Evolutionary conservation across 148 eudicot species (phyloP).

Genomic region (Silene conica): DNA sequence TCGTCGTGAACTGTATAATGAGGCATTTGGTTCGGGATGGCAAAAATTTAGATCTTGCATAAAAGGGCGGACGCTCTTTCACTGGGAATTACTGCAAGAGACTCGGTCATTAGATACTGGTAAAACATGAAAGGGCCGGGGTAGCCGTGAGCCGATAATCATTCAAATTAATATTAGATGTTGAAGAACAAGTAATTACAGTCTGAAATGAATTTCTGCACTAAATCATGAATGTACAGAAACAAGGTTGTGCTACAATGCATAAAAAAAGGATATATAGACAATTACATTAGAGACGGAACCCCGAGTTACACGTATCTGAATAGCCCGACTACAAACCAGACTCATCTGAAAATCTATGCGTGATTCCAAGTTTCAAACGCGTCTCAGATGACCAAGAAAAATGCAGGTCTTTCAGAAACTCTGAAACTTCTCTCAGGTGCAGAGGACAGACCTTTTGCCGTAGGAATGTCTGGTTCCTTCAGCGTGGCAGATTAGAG

Average conservation of each 20-base stretch:
- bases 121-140: too few relatives aligned
- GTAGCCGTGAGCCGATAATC: neutral
- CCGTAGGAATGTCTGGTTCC: conserved; percentile 8
- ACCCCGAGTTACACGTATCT: conserved; percentile 13
- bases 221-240: conserved; percentile 31
- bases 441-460: conserved; percentile 10
- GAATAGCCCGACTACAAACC: conserved; percentile 10
- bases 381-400: conserved; percentile 21
- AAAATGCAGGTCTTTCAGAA: conserved; percentile 30
- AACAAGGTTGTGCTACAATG: conserved; percentile 23
- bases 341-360: conserved; percentile 20
- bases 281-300: conserved; percentile 27
- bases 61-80: too few relatives aligned
- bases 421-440: conserved; percentile 20
- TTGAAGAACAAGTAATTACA: conserved; percentile 8
- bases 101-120: too few relatives aligned
- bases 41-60: too few relatives aligned
- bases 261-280: conserved; percentile 21
- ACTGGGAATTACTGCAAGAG: too few relatives aligned
- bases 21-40: too few relatives aligned
- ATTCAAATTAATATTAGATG: conserved; percentile 12
- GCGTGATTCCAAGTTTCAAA: conserved; percentile 8
- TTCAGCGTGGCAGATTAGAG: conserved; percentile 15
- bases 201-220: conserved; percentile 31
- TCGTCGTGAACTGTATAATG: neutral